A percentile compares a stretch with the other conserved stretches of the same genome.
These are phyloP conservation scores for Rosa chinensis DNA, from an alignment of 306 rosid genomes.

Conservation along the genomic window DNA sequence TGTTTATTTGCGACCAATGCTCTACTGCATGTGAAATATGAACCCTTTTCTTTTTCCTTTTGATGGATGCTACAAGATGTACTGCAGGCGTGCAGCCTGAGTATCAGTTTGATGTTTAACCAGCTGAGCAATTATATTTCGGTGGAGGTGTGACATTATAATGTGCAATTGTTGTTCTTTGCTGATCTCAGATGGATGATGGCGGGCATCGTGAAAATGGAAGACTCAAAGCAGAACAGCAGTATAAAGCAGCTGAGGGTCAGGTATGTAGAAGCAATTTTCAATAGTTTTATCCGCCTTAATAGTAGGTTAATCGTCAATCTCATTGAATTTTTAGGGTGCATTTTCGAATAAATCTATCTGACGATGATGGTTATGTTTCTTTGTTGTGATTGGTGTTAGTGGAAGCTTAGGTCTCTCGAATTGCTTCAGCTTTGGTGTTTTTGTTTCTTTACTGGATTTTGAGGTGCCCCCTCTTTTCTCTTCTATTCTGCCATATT, in stretches of 20 bases:
- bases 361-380: not conserved
- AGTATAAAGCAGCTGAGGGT: conserved; percentile 80
- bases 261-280: conserved; percentile 54
- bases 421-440: too few relatives aligned
- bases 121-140: conserved; percentile 16
- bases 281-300: not conserved
- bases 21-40: not conserved
- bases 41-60: not conserved
- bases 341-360: not conserved
- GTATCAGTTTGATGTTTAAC: conserved; percentile 21
- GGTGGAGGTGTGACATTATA: conserved; percentile 22
- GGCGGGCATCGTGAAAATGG: conserved; percentile 91
- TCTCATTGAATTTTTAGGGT: not conserved
- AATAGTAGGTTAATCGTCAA: not conserved
- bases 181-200: conserved; percentile 71
- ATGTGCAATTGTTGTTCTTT: conserved; percentile 27
- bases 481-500: not conserved
- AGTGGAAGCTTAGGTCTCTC: conserved; percentile 4
- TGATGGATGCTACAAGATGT: conserved; percentile 30
- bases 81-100: conserved; percentile 18
- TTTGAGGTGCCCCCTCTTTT: too few relatives aligned
- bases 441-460: too few relatives aligned
- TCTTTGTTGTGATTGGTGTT: not conserved
- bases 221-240: conserved; percentile 87
- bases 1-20: not conserved